phyloP scores from a whole-genome alignment of 768 basidiomycete genomes.

The Kwoniella sp. region DNA sequence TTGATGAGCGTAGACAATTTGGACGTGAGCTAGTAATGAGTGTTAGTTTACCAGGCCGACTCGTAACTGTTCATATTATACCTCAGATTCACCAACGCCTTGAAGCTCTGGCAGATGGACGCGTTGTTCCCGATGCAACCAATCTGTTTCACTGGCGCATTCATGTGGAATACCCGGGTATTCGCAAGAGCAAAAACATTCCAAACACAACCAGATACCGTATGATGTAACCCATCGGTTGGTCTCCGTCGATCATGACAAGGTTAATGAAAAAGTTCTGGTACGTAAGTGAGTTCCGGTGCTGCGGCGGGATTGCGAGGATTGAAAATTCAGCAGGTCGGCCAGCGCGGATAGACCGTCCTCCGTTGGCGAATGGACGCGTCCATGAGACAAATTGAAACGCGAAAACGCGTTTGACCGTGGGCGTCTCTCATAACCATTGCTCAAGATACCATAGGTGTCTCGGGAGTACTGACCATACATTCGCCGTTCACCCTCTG shows the following conservation, averaged over 20 bases:
- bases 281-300: background rate
- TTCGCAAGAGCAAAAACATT: background rate
- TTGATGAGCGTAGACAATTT: background rate
- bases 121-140: background rate
- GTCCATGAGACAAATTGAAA: background rate
- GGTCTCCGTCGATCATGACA: background rate
- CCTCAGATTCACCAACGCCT: too few relatives aligned
- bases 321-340: too few relatives aligned
- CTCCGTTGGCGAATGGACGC: background rate
- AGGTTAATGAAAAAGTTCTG: constrained; percentile 1
- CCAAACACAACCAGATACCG: constrained; percentile 1
- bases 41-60: too few relatives aligned
- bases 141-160: background rate
- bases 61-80: too few relatives aligned
- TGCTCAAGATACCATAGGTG: too few relatives aligned
- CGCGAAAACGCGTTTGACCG: background rate
- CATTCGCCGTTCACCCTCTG: too few relatives aligned
- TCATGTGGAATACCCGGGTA: background rate
- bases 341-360: too few relatives aligned
- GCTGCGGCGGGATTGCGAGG: background rate
- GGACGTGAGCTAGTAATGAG: too few relatives aligned
- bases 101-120: background rate
- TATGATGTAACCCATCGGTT: background rate
- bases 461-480: too few relatives aligned
- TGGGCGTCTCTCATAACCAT: too few relatives aligned